Evolutionary conservation across 352 stramenopile species (phyloP), one percentile per base, ranked within the genome.

Genomic region (Pythium pyrilobum): DNA sequence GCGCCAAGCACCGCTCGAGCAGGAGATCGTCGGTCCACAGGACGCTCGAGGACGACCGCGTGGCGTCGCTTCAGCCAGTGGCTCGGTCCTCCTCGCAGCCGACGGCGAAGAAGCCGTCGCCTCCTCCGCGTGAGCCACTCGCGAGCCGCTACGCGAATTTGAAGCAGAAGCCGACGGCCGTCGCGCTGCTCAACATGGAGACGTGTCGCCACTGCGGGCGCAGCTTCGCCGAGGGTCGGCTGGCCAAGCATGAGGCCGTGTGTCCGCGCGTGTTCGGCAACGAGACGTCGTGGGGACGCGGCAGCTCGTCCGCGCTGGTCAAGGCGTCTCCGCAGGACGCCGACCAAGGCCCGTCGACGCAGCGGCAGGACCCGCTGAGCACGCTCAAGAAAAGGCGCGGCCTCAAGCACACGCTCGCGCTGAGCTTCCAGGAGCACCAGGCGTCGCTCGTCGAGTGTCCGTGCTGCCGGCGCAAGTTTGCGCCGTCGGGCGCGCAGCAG

Each of bases 161-260:
- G 16, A 67, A 67, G 36, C 45, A 52, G 18, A 63, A 51, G 25
- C 52, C 53, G 13, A 47, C 27, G 16, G 37, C 60, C 2, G 44
- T 50, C 4, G 37, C 43, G 9, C 40, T 54, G 13, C 54, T 64
- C 16, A 59, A 48, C 24, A 61, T 60, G 48, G 81, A 94, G 60
- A 90, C 72, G 15, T 94, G 84, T 56, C 72, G 76, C 5, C 88
- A 91, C 59, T 94, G 84, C 44, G 59, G 56, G 8, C 76, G 81
- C 6, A 91, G 76, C 54, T 94, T 94, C 56, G 84, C 84, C 11
- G 74, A 91, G 71, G 84, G 84, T 3, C 67, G 81, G 1, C 64
- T 94, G 10, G 74, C 69, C 3, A 94, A 94, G 60, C 84, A 94
- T 45, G 84, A 94, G 59, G 72, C 69, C 21, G 80, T 92, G 5